Percentiles rank a stretch among this genome's conserved stretches.
These are phyloP conservation scores for Niebla homalea DNA, from an alignment of 495 filamentous ascomycete species.

Conservation along the genomic window DNA sequence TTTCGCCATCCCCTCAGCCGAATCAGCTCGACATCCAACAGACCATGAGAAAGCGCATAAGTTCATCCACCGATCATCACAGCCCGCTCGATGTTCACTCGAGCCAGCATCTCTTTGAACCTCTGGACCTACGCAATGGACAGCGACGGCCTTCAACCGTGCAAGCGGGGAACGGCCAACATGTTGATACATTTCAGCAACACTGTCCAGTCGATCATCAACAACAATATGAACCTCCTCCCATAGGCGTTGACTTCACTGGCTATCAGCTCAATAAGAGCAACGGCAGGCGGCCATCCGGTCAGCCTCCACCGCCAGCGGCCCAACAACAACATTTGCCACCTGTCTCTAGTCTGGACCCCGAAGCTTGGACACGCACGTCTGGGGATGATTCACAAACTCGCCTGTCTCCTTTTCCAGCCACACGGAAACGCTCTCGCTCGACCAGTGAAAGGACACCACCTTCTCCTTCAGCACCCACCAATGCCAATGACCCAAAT, in stretches of 20 bases:
- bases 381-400: constrained; percentile 20
- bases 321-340: constrained; percentile 28
- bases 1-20: constrained; percentile 23
- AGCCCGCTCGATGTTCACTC: constrained; percentile 8
- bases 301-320: constrained; percentile 14
- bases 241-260: constrained; percentile 35
- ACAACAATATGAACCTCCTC: constrained; percentile 30
- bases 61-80: constrained; percentile 3
- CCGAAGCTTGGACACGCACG: constrained; percentile 23
- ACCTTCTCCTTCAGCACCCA: constrained; percentile 24
- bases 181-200: constrained; percentile 45
- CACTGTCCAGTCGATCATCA: constrained; percentile 30
- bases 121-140: constrained; percentile 31
- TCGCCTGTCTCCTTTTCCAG: constrained; percentile 24
- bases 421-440: constrained; percentile 32
- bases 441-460: constrained; percentile 27
- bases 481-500: constrained; percentile 27
- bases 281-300: constrained; percentile 14
- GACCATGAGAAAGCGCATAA: constrained; percentile 1
- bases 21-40: constrained; percentile 23
- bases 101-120: constrained; percentile 16
- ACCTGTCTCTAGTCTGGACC: constrained; percentile 28
- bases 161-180: constrained; percentile 43
- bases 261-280: constrained; percentile 24
- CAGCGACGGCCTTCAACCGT: constrained; percentile 31